A percentile compares a stretch with the other conserved stretches of the same genome.
Conservation (phyloP, 2,329 filamentous ascomycete species). For the Colletotrichum melonis region DNA sequence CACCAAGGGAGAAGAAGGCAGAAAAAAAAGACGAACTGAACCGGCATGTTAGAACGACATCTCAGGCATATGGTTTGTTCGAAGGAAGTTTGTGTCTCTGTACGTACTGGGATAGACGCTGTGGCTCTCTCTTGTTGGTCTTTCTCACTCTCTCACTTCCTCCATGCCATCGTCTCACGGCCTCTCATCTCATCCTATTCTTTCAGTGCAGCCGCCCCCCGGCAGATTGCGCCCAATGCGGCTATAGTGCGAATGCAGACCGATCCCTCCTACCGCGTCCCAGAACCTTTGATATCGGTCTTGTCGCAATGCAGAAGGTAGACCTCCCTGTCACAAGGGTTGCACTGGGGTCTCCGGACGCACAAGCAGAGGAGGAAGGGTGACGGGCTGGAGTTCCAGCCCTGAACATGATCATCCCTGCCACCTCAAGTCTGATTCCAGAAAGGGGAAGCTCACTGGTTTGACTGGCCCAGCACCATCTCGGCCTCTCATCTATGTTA, state of each 20-base stretch:
- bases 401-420: conserved; percentile 26
- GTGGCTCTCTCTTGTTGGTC: neutral
- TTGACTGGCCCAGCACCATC: neutral
- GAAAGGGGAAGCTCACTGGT: neutral
- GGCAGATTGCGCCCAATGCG: conserved; percentile 9
- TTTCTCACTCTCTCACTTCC: neutral
- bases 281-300: conserved; percentile 32
- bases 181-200: neutral
- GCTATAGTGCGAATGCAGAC: neutral
- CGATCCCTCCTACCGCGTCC: conserved; percentile 1
- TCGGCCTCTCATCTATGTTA: neutral
- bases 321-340: conserved; percentile 3
- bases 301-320: conserved; percentile 35
- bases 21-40: neutral
- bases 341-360: conserved; percentile 15
- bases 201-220: neutral
- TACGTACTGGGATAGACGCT: neutral
- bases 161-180: neutral
- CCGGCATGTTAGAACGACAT: neutral
- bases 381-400: conserved; percentile 17
- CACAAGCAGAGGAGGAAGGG: conserved; percentile 5
- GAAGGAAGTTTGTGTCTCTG: neutral
- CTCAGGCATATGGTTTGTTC: neutral
- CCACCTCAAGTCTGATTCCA: conserved; percentile 8
- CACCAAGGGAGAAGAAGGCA: neutral